These are phyloP conservation scores for Ascochyta pisi DNA, from an alignment of 2,329 filamentous ascomycete species.

Conservation along the genomic window DNA sequence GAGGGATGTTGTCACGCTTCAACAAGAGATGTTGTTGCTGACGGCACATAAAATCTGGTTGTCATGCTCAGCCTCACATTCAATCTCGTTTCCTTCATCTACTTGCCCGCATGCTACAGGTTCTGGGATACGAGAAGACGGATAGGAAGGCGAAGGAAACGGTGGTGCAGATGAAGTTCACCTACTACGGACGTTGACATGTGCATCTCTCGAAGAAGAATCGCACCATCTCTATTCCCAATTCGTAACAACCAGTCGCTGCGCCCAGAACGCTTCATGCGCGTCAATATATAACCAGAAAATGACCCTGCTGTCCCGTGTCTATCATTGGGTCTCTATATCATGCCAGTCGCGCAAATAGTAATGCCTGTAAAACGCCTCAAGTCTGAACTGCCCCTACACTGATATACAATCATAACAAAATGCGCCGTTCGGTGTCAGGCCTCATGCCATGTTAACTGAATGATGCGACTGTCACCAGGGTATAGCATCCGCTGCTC, in stretches of 20 bases:
- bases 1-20: background rate
- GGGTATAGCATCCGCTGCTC: too few relatives aligned
- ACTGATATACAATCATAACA: slow-evolving; percentile 3
- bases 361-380: slow-evolving; percentile 3
- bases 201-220: too few relatives aligned
- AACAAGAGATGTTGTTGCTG: background rate
- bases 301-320: background rate
- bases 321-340: slow-evolving; percentile 12
- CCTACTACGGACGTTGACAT: too few relatives aligned
- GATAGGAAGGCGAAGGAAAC: too few relatives aligned
- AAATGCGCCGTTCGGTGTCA: background rate
- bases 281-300: slow-evolving; percentile 1
- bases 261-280: background rate
- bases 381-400: background rate
- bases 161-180: too few relatives aligned
- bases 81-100: too few relatives aligned
- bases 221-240: background rate
- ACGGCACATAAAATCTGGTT: background rate
- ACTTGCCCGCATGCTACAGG: too few relatives aligned
- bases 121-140: too few relatives aligned
- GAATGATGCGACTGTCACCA: too few relatives aligned
- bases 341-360: slow-evolving; percentile 1
- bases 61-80: background rate
- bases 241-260: background rate
- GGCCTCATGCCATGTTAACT: background rate